Base-by-base conservation (phyloP, 257 asterid genomes). In the Voacanga thouarsii region DNA sequence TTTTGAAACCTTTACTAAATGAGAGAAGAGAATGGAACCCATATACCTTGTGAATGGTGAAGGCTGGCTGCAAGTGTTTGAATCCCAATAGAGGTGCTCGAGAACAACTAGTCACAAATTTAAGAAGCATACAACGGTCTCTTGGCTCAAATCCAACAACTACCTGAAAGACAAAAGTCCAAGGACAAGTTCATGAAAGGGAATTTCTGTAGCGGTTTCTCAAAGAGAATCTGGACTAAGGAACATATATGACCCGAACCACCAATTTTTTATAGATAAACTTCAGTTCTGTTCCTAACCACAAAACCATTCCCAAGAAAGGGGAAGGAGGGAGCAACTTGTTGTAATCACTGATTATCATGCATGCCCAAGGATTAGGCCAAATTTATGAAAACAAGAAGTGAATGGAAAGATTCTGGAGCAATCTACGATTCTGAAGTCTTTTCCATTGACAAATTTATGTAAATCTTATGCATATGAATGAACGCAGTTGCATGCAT, bases 91-190 rank as follows among this genome's bases (percentile, higher is more conserved):
- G 81, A 53, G 99, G 99, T 39, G 94, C 96, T 81, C 99, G 94
- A 69, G 98, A 91, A 89, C 99, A 95, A 86, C 99, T 95, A 33
- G 98, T 93, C 87, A 95, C 99, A 80, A 95, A 95, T 89, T 95
- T 95, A 55, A 93, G 97, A 85, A 95, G 92, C 94, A 93, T 88
- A 82, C 99, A 93, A 15, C 99, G 96, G 39, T 91, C 97, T 83
- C 75, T 86, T 61, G 99, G 93, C 86, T 92, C 90, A 86, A 93
- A 88, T 82, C 86, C 94, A 41, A 90, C 88, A 80, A 92, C 82
- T 73, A 90, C 98, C 98, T 95, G 77, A 74, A 76, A 72, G 64
- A 51, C 51, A 81, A 41, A 6, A 49, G 15, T 19, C 10, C 56
- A 78, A 55, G 1, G 41, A 81, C 33, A 51, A 21, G 12, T 57